Conservation (phyloP, 768 basidiomycete genomes). For the Macrocybe gigantea region DNA sequence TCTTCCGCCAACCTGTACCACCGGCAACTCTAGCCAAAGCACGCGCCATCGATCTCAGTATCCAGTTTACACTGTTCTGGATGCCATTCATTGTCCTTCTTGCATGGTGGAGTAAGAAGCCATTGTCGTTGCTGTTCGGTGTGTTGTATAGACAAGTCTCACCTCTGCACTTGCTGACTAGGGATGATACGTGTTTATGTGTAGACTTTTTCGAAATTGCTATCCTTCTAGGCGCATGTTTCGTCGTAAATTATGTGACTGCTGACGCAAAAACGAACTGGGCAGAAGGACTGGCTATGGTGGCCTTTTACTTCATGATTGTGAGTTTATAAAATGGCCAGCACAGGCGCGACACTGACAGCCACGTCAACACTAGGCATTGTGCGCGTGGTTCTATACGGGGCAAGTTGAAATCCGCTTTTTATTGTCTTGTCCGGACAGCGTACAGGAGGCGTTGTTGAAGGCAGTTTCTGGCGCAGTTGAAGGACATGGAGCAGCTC, state of each 20-base stretch:
- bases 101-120: slow-evolving; percentile 60
- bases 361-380: slow-evolving; percentile 28
- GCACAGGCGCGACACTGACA: too few species aligned
- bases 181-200: neutral
- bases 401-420: slow-evolving; percentile 44
- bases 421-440: neutral
- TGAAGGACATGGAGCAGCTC: neutral
- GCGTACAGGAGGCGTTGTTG: neutral
- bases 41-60: slow-evolving; percentile 69
- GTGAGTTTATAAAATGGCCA: slow-evolving; percentile 21
- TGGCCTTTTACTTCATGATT: slow-evolving; percentile 65
- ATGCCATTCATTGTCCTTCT: slow-evolving; percentile 67
- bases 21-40: slow-evolving; percentile 60
- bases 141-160: slow-evolving; percentile 7
- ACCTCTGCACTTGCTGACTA: neutral
- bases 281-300: slow-evolving; percentile 64
- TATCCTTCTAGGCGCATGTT: slow-evolving; percentile 57
- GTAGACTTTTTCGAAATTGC: slow-evolving; percentile 68
- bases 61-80: slow-evolving; percentile 78
- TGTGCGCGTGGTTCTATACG: slow-evolving; percentile 63
- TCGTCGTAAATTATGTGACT: slow-evolving; percentile 77
- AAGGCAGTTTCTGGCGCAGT: neutral
- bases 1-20: slow-evolving; percentile 32
- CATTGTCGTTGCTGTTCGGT: slow-evolving; percentile 68
- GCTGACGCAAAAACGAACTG: slow-evolving; percentile 78